These are phyloP conservation scores for Bertia moriformis DNA, from an alignment of 2,329 filamentous ascomycete species.

Conservation along the genomic window DNA sequence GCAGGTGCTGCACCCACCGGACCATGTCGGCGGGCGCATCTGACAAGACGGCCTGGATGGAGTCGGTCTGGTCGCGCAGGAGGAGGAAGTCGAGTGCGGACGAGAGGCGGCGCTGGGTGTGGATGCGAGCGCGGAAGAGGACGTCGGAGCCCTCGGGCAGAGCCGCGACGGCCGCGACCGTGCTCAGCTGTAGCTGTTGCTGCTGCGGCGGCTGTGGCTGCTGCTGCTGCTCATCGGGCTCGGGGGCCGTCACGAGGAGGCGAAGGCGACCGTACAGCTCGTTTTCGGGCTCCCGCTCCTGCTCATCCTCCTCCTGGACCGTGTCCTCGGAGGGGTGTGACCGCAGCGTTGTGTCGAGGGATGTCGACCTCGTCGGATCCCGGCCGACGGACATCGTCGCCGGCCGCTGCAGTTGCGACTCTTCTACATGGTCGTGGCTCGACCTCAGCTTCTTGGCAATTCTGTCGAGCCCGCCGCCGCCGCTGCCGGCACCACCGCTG, in stretches of 20 bases:
- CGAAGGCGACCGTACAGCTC: neutral
- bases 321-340: neutral
- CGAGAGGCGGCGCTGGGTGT: slow-evolving; percentile 70
- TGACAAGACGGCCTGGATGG: slow-evolving; percentile 70
- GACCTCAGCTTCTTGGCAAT: no score
- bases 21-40: slow-evolving; percentile 47
- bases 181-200: no score
- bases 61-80: slow-evolving; percentile 69
- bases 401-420: no score
- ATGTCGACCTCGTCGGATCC: no score
- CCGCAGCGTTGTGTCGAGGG: neutral
- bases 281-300: neutral
- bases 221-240: no score
- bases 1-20: slow-evolving; percentile 73
- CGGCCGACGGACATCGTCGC: no score
- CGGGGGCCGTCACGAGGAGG: no score
- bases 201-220: no score
- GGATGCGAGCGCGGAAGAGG: slow-evolving; percentile 56
- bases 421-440: no score
- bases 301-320: no score
- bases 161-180: slow-evolving; percentile 31
- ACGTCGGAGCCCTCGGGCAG: slow-evolving; percentile 41
- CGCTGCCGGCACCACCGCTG: no score
- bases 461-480: no score
- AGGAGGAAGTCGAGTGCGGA: slow-evolving; percentile 73